Base-by-base conservation (phyloP, 1,284 basidiomycete genomes). In the Leucoagaricus sp. region DNA sequence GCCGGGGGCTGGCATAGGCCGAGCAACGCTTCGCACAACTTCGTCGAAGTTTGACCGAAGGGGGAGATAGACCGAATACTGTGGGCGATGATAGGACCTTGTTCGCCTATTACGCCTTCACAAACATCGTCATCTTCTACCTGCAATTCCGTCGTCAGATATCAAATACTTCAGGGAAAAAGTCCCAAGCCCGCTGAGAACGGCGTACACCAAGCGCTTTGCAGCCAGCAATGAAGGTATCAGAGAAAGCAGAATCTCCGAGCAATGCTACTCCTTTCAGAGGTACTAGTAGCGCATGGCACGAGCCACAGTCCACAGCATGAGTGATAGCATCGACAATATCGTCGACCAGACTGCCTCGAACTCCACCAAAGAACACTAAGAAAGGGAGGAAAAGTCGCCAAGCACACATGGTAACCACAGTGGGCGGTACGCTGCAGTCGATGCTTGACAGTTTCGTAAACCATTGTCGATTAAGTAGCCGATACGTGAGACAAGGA, bases 41-140 rank as follows among this genome's bases (percentile, higher is more conserved):
- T 78, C n/a, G 75, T 76, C 0, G 81, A 77, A 0, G 83, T 81
- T 53, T 76, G 73, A 4, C 79, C 76, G 10, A 70, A 65, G 10
- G 75, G 62, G 19, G 72, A 73, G 63, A 85, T 84, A 19, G 69
- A 69, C 10, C 83, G 77, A 19, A 87, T 66, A 55, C 77, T 77
- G 59, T 85, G 79, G 0, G 84, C 83, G 31, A 87, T 67, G 60
- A 85, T 81, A 10, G 83, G 83, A 3, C 79, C 84, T 65, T 82
- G 78, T 33, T 75, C 67, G 1, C 61, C 67, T 41, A 86, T 66
- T 1, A 77, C 68, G 21, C 85, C 85, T 47, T 72, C 70, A 63
- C 85, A 86, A 9, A 87, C 81, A 63, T 86, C 82, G 15, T 68
- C 63, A 53, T 75, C 74, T 58, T 69, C 64, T 1, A 69, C 57